phyloP scores from a whole-genome alignment of 2,329 filamentous ascomycete species.

The Tolypocladium nubicola region DNA sequence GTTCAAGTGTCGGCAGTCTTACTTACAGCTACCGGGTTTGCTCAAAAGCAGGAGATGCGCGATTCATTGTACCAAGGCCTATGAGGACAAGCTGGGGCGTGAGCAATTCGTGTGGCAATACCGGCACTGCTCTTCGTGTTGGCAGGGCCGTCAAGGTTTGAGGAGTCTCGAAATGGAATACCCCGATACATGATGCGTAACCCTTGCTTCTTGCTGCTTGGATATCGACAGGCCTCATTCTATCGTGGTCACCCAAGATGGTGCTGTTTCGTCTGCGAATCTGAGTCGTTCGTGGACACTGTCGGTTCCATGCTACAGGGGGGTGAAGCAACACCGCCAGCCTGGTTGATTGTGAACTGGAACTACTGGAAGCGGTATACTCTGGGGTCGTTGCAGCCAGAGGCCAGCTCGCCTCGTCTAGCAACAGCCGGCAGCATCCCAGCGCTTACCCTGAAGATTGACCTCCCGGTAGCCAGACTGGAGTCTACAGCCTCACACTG shows the following conservation, averaged over 20 bases:
- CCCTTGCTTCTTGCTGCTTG: neutral
- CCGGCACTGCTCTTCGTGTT: no score
- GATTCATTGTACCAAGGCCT: neutral
- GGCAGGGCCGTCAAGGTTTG: no score
- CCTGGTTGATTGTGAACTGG: neutral
- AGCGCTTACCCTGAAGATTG: neutral
- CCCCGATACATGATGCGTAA: neutral
- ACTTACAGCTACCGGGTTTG: neutral
- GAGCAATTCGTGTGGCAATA: no score
- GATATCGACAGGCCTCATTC: neutral
- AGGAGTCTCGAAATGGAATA: neutral
- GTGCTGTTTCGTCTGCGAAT: neutral
- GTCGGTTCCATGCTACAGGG: neutral
- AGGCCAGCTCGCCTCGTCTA: neutral
- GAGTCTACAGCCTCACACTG: neutral
- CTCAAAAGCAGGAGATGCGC: neutral
- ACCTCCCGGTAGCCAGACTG: neutral
- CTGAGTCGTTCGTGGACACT: neutral
- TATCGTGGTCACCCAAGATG: neutral
- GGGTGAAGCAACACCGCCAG: neutral
- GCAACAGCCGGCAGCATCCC: neutral
- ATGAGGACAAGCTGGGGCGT: no score
- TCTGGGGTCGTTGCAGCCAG: neutral
- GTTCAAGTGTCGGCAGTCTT: neutral
- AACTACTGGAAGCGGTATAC: neutral